Conservation (phyloP, 257 asterid genomes). For the Salvia miltiorrhiza region DNA sequence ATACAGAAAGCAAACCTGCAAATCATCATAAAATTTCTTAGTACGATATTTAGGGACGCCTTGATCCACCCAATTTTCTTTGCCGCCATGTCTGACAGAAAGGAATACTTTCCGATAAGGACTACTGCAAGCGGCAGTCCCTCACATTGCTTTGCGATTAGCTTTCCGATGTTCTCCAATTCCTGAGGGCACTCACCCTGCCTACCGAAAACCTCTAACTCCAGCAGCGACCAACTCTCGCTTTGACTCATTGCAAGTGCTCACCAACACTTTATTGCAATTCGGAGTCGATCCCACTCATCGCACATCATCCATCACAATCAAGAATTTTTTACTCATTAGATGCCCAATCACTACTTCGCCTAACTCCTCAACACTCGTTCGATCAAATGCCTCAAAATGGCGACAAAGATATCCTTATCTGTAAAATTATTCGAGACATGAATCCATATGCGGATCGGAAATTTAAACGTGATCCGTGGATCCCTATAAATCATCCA, state of each 20-base stretch:
- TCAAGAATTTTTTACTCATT: background rate
- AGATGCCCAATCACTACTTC: background rate
- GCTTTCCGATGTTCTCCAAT: background rate
- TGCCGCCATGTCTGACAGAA: background rate
- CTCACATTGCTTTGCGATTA: background rate
- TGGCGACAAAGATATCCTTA: background rate
- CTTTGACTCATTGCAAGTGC: slow-evolving; percentile 18
- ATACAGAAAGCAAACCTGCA: background rate
- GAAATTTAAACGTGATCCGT: too few species aligned
- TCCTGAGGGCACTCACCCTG: background rate
- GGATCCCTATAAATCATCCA: too few species aligned
- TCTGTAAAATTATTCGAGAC: background rate
- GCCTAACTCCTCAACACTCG: background rate
- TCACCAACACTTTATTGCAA: slow-evolving; percentile 28
- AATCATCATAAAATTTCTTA: background rate
- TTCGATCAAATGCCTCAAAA: background rate
- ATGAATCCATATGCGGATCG: background rate
- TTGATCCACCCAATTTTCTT: background rate
- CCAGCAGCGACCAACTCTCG: background rate
- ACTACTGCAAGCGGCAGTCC: background rate
- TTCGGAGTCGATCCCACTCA: background rate
- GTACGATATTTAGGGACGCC: background rate
- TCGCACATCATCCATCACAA: background rate
- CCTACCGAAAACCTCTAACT: background rate
- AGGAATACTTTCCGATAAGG: background rate